A percentile compares a stretch with the other conserved stretches of the same genome.
phyloP scores from a whole-genome alignment of 768 basidiomycete species.

The Calocybe indica region DNA sequence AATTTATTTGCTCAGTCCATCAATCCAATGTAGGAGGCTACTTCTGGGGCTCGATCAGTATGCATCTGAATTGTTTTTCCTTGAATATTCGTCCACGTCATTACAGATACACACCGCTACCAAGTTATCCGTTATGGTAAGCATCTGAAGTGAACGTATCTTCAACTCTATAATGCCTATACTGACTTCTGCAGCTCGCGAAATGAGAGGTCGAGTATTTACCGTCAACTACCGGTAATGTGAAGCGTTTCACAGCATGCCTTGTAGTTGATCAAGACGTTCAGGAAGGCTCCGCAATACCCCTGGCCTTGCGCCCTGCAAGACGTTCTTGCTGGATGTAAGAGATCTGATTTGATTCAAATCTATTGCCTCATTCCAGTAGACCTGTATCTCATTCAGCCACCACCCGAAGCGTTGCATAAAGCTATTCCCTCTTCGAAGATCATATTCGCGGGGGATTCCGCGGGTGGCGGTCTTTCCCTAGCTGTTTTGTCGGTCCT shows the following conservation, averaged over 20 bases:
- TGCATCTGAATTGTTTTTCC: conserved; percentile 5
- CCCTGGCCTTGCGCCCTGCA: conserved; percentile 78
- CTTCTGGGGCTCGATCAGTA: conserved; percentile 63
- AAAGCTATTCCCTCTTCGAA: conserved; percentile 56
- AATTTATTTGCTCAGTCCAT: not conserved
- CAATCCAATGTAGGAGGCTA: conserved; percentile 40
- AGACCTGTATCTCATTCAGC: conserved; percentile 73
- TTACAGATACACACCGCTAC: conserved; percentile 52
- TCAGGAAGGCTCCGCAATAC: conserved; percentile 77
- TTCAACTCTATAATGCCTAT: not conserved
- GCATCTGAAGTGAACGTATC: not conserved
- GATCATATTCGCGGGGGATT: conserved; percentile 76
- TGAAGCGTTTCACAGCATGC: not conserved
- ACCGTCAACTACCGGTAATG: conserved; percentile 46
- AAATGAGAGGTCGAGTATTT: conserved; percentile 66
- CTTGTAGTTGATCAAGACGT: conserved; percentile 1
- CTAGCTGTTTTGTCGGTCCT: conserved; percentile 56
- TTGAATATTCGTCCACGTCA: not conserved
- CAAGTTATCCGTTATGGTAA: conserved; percentile 52
- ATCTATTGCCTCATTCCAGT: not conserved
- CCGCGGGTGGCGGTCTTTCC: conserved; percentile 68
- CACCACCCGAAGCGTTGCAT: conserved; percentile 61
- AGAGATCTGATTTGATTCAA: conserved; percentile 6
- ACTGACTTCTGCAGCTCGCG: conserved; percentile 43
- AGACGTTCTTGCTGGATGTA: conserved; percentile 73